Evolutionary conservation across 352 stramenopile species (phyloP).

Genomic region (Phytophthora hibernalis): DNA sequence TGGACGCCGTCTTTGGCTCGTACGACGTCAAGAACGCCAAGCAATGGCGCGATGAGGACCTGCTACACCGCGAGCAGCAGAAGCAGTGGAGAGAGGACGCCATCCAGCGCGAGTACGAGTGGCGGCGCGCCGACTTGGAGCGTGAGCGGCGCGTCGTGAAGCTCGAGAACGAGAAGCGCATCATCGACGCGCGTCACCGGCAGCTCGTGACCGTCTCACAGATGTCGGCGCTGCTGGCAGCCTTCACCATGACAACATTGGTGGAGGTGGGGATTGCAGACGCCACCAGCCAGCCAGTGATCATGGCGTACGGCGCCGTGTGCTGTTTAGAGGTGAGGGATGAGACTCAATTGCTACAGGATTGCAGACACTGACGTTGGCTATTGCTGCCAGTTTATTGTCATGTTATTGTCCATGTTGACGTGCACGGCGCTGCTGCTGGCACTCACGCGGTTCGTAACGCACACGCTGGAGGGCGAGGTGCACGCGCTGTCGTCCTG

Average conservation of each 20-base stretch:
- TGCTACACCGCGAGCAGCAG: slow-evolving; percentile 75
- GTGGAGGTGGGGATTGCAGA: slow-evolving; percentile 70
- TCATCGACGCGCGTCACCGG: slow-evolving; percentile 76
- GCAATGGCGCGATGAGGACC: slow-evolving; percentile 84
- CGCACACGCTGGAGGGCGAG: slow-evolving; percentile 74
- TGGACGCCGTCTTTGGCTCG: slow-evolving; percentile 83
- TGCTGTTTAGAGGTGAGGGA: slow-evolving; percentile 10
- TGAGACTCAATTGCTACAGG: no score
- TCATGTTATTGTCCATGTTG: slow-evolving; percentile 45
- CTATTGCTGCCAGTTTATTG: slow-evolving; percentile 44
- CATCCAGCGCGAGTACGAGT: slow-evolving; percentile 67
- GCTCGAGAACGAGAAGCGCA: slow-evolving; percentile 84
- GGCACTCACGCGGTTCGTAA: slow-evolving; percentile 78
- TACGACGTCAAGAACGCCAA: slow-evolving; percentile 89
- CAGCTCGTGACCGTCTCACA: slow-evolving; percentile 74
- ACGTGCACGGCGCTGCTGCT: slow-evolving; percentile 73
- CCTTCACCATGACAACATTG: slow-evolving; percentile 79
- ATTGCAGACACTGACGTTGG: no score
- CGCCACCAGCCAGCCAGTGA: slow-evolving; percentile 74
- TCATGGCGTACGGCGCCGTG: slow-evolving; percentile 51
- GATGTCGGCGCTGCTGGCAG: slow-evolving; percentile 68
- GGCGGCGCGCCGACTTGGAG: slow-evolving; percentile 75
- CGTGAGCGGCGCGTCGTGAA: slow-evolving; percentile 75
- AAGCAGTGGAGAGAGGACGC: slow-evolving; percentile 86
- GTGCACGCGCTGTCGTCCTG: slow-evolving; percentile 59